Evolutionary conservation across 495 filamentous ascomycete species (phyloP).

Genomic region (Aspergillus haitiensis): DNA sequence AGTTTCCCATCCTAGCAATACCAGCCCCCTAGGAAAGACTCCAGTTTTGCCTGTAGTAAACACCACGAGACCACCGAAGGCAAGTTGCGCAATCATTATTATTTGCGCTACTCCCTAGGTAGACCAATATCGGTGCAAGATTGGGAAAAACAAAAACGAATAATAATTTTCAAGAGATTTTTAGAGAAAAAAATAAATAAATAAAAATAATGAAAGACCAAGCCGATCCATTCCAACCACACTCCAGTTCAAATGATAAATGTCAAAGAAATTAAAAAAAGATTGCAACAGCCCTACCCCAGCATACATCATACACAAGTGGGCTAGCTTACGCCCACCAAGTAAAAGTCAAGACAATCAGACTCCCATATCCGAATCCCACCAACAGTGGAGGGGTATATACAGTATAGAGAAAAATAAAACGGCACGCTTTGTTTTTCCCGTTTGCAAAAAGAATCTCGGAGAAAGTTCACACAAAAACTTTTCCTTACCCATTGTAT

Average conservation of each 20-base stretch:
- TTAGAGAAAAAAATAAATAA: constrained; percentile 20
- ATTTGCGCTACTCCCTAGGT: no score
- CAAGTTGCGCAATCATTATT: no score
- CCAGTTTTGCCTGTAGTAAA: no score
- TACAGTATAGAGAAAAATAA: constrained; percentile 26
- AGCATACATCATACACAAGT: constrained; percentile 43
- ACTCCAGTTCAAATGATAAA: constrained; percentile 35
- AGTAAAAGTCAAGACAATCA: constrained; percentile 15
- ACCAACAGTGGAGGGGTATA: constrained; percentile 31
- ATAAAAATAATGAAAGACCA: constrained; percentile 22
- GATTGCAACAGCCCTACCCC: constrained; percentile 25
- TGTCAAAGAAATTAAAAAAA: constrained; percentile 28
- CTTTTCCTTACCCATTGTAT: constrained; percentile 25
- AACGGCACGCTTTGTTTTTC: constrained; percentile 19
- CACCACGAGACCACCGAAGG: no score
- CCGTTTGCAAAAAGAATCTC: constrained; percentile 15
- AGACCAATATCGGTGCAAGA: background rate
- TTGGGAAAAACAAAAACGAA: background rate
- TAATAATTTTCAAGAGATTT: background rate
- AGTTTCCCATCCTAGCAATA: no score
- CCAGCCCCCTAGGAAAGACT: no score
- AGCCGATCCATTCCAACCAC: constrained; percentile 39
- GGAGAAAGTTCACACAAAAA: constrained; percentile 23
- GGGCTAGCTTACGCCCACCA: constrained; percentile 18
- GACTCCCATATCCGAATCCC: constrained; percentile 23